Base-by-base conservation (phyloP, 2,329 filamentous ascomycete genomes). In the Annulohypoxylon truncatum region DNA sequence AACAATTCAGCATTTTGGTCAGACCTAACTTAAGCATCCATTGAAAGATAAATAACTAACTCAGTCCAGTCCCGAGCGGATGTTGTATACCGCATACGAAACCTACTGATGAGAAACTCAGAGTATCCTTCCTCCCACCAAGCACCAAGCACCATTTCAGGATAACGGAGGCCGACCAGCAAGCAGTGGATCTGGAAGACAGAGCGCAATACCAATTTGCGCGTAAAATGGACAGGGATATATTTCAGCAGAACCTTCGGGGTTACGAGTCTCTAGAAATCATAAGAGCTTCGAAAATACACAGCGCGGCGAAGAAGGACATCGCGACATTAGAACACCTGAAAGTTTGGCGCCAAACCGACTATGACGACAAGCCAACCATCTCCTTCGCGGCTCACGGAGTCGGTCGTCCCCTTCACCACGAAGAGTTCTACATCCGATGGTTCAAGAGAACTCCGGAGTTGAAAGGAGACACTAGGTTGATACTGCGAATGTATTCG, bases 371-470 rank as follows among this genome's bases (percentile, higher is more conserved):
- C 9, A 47, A 65, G 18, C 69, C 71, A n/a, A 73, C 70, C 7
- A 64, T 73, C 18, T 72, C 72, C 0, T 74, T 74, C 40, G 68
- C 70, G 2, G 62, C 59, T 12, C 59, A 69, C 26, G 61, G 64
- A 5, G 40, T 56, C 12, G 46, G 44, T 20, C 60, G 60, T 20
- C 15, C 29, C 3, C 66, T 58, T 15, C 55, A 61, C 52, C 70
- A 74, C n/a, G 61, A 66, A 13, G 72, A 74, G 20, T 73, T 68
- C n/a, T 51, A 50, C 12, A 70, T 73, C 20, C 67, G 72, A 12
- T 74, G 72, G 71, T 74, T 74, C 38, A 68, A 61, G 57, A 66
- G 53, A 18, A 57, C 58, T 3, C 65, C 67, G 9, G 71, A 73
- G 40, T 47, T 71, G 8, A 69, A 54, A 61, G 69, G 64, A 8